Percentiles rank a stretch among this genome's conserved stretches.
phyloP scores from a whole-genome alignment of 345 rosid genomes.

The Microthlaspi erraticum region DNA sequence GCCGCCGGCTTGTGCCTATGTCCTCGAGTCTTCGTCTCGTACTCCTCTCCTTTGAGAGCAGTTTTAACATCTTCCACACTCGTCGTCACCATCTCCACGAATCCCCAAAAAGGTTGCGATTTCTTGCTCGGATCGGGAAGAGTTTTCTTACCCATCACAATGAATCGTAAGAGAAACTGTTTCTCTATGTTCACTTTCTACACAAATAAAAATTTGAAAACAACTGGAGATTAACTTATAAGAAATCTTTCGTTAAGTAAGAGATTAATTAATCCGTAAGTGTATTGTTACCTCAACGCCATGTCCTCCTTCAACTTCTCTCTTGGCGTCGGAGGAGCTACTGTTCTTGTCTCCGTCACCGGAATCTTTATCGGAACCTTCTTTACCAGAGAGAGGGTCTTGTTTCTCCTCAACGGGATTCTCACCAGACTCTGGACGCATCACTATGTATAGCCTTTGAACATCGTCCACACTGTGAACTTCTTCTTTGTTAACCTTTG shows the following conservation, averaged over 20 bases:
- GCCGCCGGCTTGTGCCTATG: constrained; percentile 55
- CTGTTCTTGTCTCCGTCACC: neutral
- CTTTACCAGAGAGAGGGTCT: constrained; percentile 62
- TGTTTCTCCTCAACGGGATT: constrained; percentile 62
- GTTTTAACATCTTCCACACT: constrained; percentile 57
- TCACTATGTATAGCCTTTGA: constrained; percentile 66
- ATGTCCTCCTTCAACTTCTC: constrained; percentile 52
- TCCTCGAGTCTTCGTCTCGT: constrained; percentile 69
- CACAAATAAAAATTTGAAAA: neutral
- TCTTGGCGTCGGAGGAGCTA: constrained; percentile 12
- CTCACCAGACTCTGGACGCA: constrained; percentile 72
- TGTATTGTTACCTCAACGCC: constrained; percentile 54
- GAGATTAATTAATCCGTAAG: neutral
- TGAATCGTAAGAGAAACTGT: constrained; percentile 59
- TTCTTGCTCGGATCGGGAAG: constrained; percentile 70
- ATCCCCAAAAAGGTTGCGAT: constrained; percentile 74
- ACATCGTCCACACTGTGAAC: constrained; percentile 66
- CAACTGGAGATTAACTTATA: neutral
- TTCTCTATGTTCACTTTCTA: constrained; percentile 68
- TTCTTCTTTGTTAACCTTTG: constrained; percentile 70
- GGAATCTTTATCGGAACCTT: constrained; percentile 42
- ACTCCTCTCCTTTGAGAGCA: constrained; percentile 74
- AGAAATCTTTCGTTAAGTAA: neutral
- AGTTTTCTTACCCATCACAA: constrained; percentile 71
- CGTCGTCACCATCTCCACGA: constrained; percentile 71